A percentile compares a stretch with the other conserved stretches of the same genome.
Evolutionary conservation across 1,139 yeast species (phyloP).

Genomic region (Pichia sorboxylosa): DNA sequence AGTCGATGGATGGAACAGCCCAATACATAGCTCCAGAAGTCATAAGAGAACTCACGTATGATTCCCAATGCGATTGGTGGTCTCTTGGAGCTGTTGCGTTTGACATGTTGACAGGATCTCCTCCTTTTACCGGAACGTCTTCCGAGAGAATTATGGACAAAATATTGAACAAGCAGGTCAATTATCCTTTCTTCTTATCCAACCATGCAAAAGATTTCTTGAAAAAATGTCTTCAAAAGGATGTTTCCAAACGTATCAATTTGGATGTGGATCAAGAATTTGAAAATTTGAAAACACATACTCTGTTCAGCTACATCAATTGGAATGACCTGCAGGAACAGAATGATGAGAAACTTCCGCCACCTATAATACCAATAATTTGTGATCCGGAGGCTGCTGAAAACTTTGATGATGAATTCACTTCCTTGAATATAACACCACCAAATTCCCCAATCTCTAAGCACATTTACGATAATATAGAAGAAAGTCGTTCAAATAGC

Average conservation of each 20-base stretch:
- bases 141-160: constrained; percentile 77
- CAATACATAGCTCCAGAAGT: constrained; percentile 98
- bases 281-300: constrained; percentile 49
- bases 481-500: constrained; percentile 21
- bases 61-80: constrained; percentile 94
- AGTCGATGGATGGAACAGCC: constrained; percentile 83
- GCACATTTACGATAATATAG: constrained; percentile 18
- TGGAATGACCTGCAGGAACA: constrained; percentile 57
- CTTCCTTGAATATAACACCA: constrained; percentile 45
- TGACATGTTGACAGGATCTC: constrained; percentile 83
- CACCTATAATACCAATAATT: constrained; percentile 86
- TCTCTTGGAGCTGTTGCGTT: constrained; percentile 72
- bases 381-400: constrained; percentile 87
- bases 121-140: constrained; percentile 89
- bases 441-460: constrained; percentile 22
- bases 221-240: constrained; percentile 59
- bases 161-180: constrained; percentile 63
- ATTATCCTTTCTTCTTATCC: constrained; percentile 74
- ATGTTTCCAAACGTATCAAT: constrained; percentile 66
- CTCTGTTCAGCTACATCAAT: constrained; percentile 70
- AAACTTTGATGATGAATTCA: constrained; percentile 81
- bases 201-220: constrained; percentile 80
- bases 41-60: constrained; percentile 69
- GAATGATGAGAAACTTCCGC: constrained; percentile 34
- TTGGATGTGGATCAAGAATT: constrained; percentile 39